Evolutionary conservation across 2,329 filamentous ascomycete genomes (phyloP), one percentile per base, ranked within the genome.

Genomic region (Ceratocystis huliohia): DNA sequence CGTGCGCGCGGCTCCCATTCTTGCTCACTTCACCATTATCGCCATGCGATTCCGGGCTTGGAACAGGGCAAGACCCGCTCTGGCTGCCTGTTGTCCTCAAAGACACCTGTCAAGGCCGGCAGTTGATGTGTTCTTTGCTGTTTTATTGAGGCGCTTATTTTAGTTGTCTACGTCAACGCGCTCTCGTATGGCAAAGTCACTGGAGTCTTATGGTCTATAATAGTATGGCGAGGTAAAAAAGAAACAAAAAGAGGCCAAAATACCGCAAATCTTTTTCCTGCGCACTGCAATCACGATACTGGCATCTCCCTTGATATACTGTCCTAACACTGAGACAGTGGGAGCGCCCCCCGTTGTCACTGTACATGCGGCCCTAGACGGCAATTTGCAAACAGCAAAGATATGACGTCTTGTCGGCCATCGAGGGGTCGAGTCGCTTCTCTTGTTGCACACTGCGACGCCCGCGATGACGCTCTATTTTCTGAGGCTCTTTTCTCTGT

Each of bases 401-500:
- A 22, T 56, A 56, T 56, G 50, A 56, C 50, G 50, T 56, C 20
- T 56, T 22, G n/a, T 56, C 50, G 50, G 22, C 25, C 20, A 30
- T 25, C 20, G 25, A 25, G 50, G 50, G 25, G 50, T 56, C 50
- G 50, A 30, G 50, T 56, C 50, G 22, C 50, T 56, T 56, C 25
- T 56, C 20, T 28, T 56, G 50, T 56, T 25, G 25, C 25, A 56
- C 50, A 41, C 37, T 41, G 13, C 10, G 37, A 10, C 10, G 37
- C 37, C 37, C 37, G 37, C 37, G 17, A 48, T 48, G 25, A 28
- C 50, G 50, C 25, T 56, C 25, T 22, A 28, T 56, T 56, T 56
- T 56, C 50, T 56, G 50, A 56, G 50, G 50, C 50, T 56, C 50
- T 56, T 56, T 56, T 56, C 50, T 56, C 50, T 25, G 20, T 22